A percentile compares a stretch with the other conserved stretches of the same genome.
Evolutionary conservation across 768 basidiomycete genomes (phyloP).

Genomic region (Crucibulum laeve): DNA sequence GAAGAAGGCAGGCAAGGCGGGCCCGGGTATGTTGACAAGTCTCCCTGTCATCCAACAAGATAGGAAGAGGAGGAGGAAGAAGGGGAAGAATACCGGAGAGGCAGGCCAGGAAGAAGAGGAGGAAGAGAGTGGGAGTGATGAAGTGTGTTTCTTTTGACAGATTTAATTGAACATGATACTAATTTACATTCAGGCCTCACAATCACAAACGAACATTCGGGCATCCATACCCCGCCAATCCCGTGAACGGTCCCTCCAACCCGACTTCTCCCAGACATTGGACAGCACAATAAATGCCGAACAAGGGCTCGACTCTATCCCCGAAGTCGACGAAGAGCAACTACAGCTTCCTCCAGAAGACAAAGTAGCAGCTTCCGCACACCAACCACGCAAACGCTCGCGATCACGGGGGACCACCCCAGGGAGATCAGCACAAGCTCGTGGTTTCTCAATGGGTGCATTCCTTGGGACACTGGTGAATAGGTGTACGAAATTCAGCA

Average conservation of each 20-base stretch:
- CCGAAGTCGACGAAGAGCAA: slow-evolving; percentile 55
- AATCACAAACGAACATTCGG: slow-evolving; percentile 28
- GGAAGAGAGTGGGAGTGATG: slow-evolving; percentile 41
- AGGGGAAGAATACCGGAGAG: slow-evolving; percentile 30
- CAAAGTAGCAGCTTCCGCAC: slow-evolving; percentile 13
- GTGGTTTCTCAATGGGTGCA: neutral
- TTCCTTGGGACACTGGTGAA: neutral
- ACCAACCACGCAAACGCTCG: slow-evolving; percentile 18
- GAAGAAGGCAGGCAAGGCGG: slow-evolving; percentile 49
- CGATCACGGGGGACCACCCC: slow-evolving; percentile 30
- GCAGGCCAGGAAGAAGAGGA: slow-evolving; percentile 44
- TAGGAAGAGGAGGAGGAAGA: slow-evolving; percentile 51
- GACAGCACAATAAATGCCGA: slow-evolving; percentile 37
- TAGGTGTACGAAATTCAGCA: slow-evolving; percentile 10
- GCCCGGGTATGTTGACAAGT: slow-evolving; percentile 56
- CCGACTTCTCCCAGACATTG: slow-evolving; percentile 20
- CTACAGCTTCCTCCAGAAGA: slow-evolving; percentile 6
- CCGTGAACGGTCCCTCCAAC: neutral
- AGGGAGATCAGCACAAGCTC: slow-evolving; percentile 6
- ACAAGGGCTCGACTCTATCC: slow-evolving; percentile 56
- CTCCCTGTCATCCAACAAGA: slow-evolving; percentile 66
- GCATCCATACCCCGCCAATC: no score
- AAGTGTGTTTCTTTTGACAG: slow-evolving; percentile 14
- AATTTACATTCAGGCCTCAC: slow-evolving; percentile 20
- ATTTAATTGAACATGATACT: slow-evolving; percentile 7